phyloP scores from a whole-genome alignment of 2,329 filamentous ascomycete species.

The Calonectria pseudoturangicola region DNA sequence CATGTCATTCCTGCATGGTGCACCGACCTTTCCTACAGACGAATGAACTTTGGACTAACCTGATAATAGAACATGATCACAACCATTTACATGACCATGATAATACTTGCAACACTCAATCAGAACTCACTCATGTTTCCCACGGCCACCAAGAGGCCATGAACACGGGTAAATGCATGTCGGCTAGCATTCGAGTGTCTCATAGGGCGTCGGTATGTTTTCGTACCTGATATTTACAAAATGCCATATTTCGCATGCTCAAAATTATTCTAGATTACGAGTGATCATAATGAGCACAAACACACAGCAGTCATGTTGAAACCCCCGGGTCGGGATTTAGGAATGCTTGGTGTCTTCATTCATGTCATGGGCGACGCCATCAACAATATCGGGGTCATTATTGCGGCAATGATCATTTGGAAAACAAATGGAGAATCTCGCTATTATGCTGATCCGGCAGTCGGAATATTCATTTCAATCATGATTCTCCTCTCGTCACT shows the following conservation, averaged over 20 bases:
- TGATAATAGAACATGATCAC: constrained; percentile 59
- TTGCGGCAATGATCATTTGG: constrained; percentile 82
- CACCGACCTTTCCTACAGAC: constrained; percentile 36
- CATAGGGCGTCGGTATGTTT: constrained; percentile 45
- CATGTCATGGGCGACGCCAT: constrained; percentile 84
- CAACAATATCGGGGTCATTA: constrained; percentile 86
- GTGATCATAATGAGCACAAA: constrained; percentile 69
- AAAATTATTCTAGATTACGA: constrained; percentile 42
- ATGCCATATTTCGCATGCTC: constrained; percentile 35
- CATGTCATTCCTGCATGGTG: constrained; percentile 79
- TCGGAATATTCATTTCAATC: constrained; percentile 81
- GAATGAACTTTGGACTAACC: constrained; percentile 23
- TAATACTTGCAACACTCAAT: constrained; percentile 51
- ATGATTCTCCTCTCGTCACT: constrained; percentile 81
- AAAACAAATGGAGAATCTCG: constrained; percentile 72
- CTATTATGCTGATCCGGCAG: constrained; percentile 83
- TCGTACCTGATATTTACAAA: constrained; percentile 1
- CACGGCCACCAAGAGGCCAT: constrained; percentile 34
- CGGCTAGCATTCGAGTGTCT: constrained; percentile 39
- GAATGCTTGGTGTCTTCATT: constrained; percentile 81
- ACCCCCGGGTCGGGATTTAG: constrained; percentile 74
- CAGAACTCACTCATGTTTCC: constrained; percentile 33
- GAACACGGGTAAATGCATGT: constrained; percentile 36
- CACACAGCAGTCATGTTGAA: constrained; percentile 60
- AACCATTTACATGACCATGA: constrained; percentile 58